Conservation (phyloP, 73 alveolate genomes). For the Durusdinium trenchii region DNA sequence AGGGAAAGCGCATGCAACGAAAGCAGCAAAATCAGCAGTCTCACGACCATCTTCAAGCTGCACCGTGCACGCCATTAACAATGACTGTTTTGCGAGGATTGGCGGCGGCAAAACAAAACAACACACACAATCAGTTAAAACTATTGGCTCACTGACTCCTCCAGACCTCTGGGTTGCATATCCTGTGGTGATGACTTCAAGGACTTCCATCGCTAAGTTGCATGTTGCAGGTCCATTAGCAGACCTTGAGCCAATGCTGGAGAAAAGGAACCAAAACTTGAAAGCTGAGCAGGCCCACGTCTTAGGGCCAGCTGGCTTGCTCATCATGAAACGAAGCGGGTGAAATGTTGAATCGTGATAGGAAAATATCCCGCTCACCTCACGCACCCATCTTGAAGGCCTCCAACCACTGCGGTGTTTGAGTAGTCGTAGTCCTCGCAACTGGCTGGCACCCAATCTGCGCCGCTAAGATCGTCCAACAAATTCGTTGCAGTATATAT, state of each 20-base stretch:
- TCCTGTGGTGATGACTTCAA: background rate
- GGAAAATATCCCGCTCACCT: too few relatives aligned
- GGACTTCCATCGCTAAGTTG: background rate
- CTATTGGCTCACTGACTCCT: background rate
- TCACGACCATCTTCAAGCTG: slow-evolving; percentile 43
- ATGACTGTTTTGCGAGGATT: background rate
- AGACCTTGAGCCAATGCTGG: slow-evolving; percentile 36
- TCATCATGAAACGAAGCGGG: too few relatives aligned
- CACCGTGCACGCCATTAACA: slow-evolving; percentile 41
- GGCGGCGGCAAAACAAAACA: background rate
- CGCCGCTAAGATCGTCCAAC: too few relatives aligned
- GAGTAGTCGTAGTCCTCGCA: too few relatives aligned
- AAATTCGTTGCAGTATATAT: too few relatives aligned
- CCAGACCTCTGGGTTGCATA: background rate
- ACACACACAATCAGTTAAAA: background rate
- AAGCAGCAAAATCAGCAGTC: slow-evolving; percentile 34
- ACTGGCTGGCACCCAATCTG: too few relatives aligned
- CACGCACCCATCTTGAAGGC: too few relatives aligned
- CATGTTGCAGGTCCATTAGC: slow-evolving; percentile 20
- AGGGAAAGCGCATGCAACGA: background rate
- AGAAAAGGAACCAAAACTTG: too few relatives aligned
- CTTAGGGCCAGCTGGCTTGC: too few relatives aligned
- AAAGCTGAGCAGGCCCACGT: too few relatives aligned
- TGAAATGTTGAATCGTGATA: too few relatives aligned
- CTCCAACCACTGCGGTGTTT: too few relatives aligned